Evolutionary conservation across 106 monocot genomes (phyloP).

Genomic region (Dendrobium huoshanense): DNA sequence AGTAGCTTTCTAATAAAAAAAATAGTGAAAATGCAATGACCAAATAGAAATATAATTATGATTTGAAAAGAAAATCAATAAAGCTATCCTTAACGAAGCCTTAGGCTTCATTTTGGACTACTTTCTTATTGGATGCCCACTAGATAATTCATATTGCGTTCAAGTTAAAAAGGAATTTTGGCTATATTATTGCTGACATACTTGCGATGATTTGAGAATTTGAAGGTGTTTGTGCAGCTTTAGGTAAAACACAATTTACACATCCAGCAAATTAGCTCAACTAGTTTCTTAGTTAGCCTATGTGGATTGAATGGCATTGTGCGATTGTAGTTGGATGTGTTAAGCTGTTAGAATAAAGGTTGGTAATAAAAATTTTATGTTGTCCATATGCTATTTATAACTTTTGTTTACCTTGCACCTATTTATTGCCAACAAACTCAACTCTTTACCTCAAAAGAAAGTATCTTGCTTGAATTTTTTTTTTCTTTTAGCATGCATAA

Average conservation of each 20-base stretch:
- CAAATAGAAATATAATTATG: no score
- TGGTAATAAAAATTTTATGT: constrained; percentile 80
- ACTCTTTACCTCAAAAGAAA: no score
- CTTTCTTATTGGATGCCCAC: neutral
- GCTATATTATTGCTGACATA: neutral
- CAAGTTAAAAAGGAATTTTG: neutral
- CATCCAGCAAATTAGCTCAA: constrained; percentile 68
- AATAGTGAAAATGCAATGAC: no score
- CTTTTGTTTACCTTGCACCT: constrained; percentile 68
- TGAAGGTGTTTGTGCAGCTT: constrained; percentile 72
- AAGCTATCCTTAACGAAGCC: no score
- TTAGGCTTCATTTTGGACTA: no score
- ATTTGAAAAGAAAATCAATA: no score
- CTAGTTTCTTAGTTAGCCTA: constrained; percentile 65
- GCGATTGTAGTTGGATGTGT: constrained; percentile 71
- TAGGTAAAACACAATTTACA: constrained; percentile 55
- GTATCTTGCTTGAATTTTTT: constrained; percentile 3
- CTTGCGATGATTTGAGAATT: constrained; percentile 55
- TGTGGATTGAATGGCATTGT: constrained; percentile 62
- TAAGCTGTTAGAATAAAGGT: constrained; percentile 53
- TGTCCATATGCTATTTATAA: constrained; percentile 62
- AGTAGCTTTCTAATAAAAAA: no score
- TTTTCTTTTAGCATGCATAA: constrained; percentile 90
- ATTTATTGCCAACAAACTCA: neutral
- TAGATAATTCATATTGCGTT: neutral